phyloP scores from a whole-genome alignment of 2,329 filamentous ascomycete genomes.

The Coleophoma cylindrospora region DNA sequence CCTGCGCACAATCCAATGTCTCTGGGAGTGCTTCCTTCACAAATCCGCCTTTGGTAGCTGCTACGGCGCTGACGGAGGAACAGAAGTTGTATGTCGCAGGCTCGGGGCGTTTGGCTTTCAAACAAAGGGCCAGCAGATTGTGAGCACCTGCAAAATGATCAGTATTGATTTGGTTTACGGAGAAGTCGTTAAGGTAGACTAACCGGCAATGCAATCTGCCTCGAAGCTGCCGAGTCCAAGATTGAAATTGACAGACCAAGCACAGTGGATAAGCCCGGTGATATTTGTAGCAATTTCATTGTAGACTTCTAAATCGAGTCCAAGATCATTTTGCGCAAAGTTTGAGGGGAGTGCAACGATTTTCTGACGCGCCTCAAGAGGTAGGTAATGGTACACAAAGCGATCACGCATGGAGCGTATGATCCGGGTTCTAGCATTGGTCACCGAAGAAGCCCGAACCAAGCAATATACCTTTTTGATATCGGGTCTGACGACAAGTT shows the following conservation, averaged over 20 bases:
- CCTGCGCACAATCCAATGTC: conserved; percentile 29
- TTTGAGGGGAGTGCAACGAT: conserved; percentile 33
- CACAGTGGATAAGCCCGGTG: conserved; percentile 41
- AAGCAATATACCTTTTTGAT: conserved; percentile 47
- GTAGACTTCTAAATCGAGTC: conserved; percentile 26
- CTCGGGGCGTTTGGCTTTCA: conserved; percentile 27
- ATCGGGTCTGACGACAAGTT: conserved; percentile 50
- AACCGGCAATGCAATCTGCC: conserved; percentile 33
- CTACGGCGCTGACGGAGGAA: conserved; percentile 28
- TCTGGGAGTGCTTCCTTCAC: conserved; percentile 27
- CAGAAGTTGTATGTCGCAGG: conserved; percentile 30
- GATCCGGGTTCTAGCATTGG: conserved; percentile 28
- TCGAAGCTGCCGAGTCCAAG: conserved; percentile 44
- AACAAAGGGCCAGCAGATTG: conserved; percentile 35
- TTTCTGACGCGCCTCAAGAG: conserved; percentile 23
- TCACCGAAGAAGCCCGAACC: conserved; percentile 31
- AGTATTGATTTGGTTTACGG: neutral
- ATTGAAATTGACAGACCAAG: conserved; percentile 54
- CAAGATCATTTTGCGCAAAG: conserved; percentile 33
- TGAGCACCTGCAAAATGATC: conserved; percentile 16
- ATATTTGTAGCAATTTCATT: conserved; percentile 25
- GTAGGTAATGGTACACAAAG: conserved; percentile 28
- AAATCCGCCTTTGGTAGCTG: conserved; percentile 16
- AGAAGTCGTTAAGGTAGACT: neutral
- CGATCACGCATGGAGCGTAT: conserved; percentile 26